These are phyloP conservation scores for Fragaria ananassa DNA, from an alignment of 306 rosid species.

Conservation along the genomic window DNA sequence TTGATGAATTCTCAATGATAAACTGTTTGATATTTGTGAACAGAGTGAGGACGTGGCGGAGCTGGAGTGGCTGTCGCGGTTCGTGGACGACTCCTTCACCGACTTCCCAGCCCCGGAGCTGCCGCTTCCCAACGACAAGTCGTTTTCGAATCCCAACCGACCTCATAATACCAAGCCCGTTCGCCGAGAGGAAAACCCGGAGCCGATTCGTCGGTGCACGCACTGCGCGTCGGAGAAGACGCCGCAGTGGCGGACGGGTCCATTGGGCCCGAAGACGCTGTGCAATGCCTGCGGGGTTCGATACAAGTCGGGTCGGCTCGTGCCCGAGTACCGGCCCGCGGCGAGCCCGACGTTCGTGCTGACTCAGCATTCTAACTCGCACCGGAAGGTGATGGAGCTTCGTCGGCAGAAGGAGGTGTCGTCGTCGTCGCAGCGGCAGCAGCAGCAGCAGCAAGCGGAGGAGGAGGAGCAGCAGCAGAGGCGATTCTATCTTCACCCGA, in stretches of 20 bases:
- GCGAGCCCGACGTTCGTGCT: conserved; percentile 59
- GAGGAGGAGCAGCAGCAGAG: conserved; percentile 13
- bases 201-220: conserved; percentile 31
- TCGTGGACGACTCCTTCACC: conserved; percentile 61
- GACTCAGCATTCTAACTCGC: conserved; percentile 70
- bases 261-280: conserved; percentile 64
- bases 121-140: conserved; percentile 23
- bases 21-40: not conserved
- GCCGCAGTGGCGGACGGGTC: conserved; percentile 73
- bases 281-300: conserved; percentile 71
- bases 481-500: conserved; percentile 24
- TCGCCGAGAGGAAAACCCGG: not conserved
- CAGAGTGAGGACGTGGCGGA: conserved; percentile 46
- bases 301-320: conserved; percentile 59
- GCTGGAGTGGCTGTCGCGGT: conserved; percentile 64
- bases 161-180: conserved; percentile 30
- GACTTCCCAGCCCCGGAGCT: conserved; percentile 15
- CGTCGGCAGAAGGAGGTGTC: conserved; percentile 43
- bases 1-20: no score
- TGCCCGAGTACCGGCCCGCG: conserved; percentile 64
- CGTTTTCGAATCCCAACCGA: conserved; percentile 29
- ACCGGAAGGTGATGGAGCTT: conserved; percentile 61
- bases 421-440: not conserved
- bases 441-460: conserved; percentile 2
- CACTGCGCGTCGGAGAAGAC: conserved; percentile 64